Evolutionary conservation across 2,329 filamentous ascomycete genomes (phyloP).

Genomic region (Gaeumannomyces tritici): DNA sequence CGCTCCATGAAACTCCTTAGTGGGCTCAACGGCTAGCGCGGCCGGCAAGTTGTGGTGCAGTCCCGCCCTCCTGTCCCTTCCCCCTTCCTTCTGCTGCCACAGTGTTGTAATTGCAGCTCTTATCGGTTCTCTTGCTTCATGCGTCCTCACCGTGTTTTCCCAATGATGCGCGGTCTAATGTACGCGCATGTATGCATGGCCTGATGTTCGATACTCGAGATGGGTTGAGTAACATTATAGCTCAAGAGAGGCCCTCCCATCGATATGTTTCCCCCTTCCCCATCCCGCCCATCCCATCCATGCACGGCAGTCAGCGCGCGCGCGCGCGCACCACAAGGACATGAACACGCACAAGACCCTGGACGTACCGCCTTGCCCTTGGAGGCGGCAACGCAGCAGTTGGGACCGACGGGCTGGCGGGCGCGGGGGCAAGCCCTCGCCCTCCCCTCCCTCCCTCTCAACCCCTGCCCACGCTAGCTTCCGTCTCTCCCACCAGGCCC

Average conservation of each 20-base stretch:
- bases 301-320: background rate
- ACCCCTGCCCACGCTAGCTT: background rate
- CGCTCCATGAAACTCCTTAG: background rate
- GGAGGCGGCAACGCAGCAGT: background rate
- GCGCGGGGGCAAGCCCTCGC: background rate
- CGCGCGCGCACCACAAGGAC: background rate
- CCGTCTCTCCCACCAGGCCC: too few relatives aligned
- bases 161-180: background rate
- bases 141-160: background rate
- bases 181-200: background rate
- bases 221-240: background rate
- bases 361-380: background rate
- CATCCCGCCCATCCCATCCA: background rate
- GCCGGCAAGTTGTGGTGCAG: background rate
- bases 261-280: background rate
- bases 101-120: background rate
- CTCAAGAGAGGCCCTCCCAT: too few relatives aligned
- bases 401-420: background rate
- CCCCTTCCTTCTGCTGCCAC: background rate
- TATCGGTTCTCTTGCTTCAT: background rate
- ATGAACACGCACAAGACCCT: background rate
- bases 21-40: background rate
- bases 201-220: background rate
- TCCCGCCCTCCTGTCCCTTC: too few relatives aligned
- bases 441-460: too few relatives aligned